Evolutionary conservation across 1,139 yeast genomes (phyloP), one percentile per base, ranked within the genome.

Genomic region (Geotrichum macrosporum): DNA sequence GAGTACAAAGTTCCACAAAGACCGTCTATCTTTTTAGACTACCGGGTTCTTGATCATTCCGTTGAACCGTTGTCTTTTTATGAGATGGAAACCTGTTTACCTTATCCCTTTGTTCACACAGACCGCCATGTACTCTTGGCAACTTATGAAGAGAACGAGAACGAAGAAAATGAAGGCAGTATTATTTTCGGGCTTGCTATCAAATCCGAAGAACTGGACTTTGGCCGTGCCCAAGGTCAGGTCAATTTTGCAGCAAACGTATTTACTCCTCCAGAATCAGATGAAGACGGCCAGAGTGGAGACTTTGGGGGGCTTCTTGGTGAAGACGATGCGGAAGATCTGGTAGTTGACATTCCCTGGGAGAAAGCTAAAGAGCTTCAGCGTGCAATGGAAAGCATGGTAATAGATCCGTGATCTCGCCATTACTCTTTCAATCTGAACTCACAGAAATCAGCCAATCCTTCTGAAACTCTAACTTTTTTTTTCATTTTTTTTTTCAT

Each of bases 71-170:
- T 81, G 34, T 73, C 83, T 0, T 77, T 77, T 53, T 76, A 79
- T 34, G 88, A 81, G 59, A 75, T 82, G 48, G 86, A 81, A 54
- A 77, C 87, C 0, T 76, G 83, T 55, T 67, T 70, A 16, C 82
- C 84, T 1, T 78, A 71, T 54, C 67, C 75, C 27, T 74, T 74
- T 44, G 59, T 77, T 34, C 73, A 77, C 53, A 73, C 71, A 43
- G 73, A 72, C 46, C 57, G 67, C 21, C 61, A 63, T 2, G 51
- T 67, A 24, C 43, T 47, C n/a, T 46, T 61, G 44, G 53, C 59
- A 55, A 59, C 47, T 56, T 66, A 56, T 45, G 38, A 6, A 24
- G 27, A 24, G 5, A 18, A 16, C 13, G 15, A 35, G 20, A n/a
- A 16, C n/a, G 31, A 41, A 27, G 44, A 44, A 10, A 39, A 30